Percentiles rank a stretch among this genome's conserved stretches.
Conservation (phyloP, 495 filamentous ascomycete species). For the Opeltia flavorubescens region DNA sequence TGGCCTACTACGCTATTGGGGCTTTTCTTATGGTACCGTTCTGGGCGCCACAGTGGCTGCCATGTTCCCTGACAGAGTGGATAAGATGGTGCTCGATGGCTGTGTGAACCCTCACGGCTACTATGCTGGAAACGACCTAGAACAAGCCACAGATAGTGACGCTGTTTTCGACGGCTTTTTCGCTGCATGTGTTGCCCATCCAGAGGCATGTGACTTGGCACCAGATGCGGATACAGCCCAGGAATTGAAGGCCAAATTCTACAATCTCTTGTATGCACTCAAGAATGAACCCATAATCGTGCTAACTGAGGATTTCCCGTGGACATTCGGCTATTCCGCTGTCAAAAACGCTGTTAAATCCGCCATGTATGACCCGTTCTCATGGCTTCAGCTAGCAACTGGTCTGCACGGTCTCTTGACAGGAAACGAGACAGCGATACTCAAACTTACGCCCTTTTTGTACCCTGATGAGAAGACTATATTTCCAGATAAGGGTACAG, state of each 20-base stretch:
- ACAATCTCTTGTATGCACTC: neutral
- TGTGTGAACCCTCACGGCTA: slow-evolving; percentile 28
- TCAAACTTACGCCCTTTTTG: neutral
- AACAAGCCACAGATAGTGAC: slow-evolving; percentile 19
- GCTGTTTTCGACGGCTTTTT: neutral
- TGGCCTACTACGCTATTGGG: slow-evolving; percentile 32
- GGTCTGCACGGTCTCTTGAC: slow-evolving; percentile 1
- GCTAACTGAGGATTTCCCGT: neutral
- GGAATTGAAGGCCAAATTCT: neutral
- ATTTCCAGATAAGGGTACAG: neutral
- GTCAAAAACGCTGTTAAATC: neutral
- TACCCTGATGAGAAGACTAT: neutral
- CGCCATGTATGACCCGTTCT: neutral
- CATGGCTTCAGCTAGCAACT: neutral
- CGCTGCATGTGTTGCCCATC: neutral
- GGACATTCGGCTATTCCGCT: neutral
- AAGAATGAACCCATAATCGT: neutral
- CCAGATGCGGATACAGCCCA: neutral
- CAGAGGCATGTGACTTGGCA: neutral
- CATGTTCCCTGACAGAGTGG: slow-evolving; percentile 34
- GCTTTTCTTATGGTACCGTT: slow-evolving; percentile 30
- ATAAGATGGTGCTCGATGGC: slow-evolving; percentile 27
- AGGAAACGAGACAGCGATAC: neutral
- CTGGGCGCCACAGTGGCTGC: slow-evolving; percentile 27
- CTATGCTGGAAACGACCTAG: slow-evolving; percentile 29